Conservation (phyloP, 345 rosid species). For the Erodium maritimum region DNA sequence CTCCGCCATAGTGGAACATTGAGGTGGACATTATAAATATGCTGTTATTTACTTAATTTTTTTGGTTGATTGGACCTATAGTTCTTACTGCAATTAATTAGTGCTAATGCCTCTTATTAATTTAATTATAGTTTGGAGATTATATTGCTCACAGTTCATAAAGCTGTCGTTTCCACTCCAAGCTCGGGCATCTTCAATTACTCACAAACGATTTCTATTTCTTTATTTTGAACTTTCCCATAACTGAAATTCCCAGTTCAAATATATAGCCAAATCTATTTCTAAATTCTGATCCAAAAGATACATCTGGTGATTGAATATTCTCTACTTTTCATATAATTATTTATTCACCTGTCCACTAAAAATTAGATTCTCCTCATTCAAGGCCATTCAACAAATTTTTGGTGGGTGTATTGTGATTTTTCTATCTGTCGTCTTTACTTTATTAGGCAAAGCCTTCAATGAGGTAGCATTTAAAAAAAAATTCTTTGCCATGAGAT, state of each 20-base stretch:
- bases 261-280: no score
- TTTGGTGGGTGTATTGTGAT: no score
- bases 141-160: background rate
- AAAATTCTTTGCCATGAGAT: conserved; percentile 3
- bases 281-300: background rate
- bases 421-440: background rate
- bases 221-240: no score
- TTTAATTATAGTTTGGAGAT: background rate
- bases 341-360: no score
- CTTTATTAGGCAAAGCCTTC: background rate
- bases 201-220: background rate
- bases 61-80: background rate
- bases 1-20: conserved; percentile 70
- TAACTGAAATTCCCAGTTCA: no score
- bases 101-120: background rate
- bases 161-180: background rate
- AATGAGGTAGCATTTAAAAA: background rate
- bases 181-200: background rate
- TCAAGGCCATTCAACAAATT: no score
- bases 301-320: no score
- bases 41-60: background rate
- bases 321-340: no score
- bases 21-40: conserved; percentile 30
- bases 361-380: background rate
- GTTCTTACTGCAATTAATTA: background rate